These are phyloP conservation scores for Diaporthe citrichinensis DNA, from an alignment of 2,329 filamentous ascomycete genomes.

Conservation along the genomic window DNA sequence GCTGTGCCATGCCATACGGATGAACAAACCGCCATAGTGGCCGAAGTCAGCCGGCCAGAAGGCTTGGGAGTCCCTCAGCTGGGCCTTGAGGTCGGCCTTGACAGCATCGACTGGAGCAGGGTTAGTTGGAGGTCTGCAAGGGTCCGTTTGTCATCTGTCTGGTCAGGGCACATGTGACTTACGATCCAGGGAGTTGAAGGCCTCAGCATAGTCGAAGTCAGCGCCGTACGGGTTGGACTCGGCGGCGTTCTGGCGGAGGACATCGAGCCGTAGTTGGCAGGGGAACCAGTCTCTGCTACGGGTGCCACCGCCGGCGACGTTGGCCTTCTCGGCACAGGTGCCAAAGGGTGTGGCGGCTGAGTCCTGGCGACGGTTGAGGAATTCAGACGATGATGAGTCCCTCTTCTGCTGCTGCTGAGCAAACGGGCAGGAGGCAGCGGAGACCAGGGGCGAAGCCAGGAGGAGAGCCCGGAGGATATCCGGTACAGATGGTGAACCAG, in stretches of 20 bases:
- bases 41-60: constrained; percentile 89
- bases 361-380: constrained; percentile 18
- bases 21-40: constrained; percentile 84
- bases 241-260: constrained; percentile 77
- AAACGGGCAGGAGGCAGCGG: constrained; percentile 38
- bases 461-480: constrained; percentile 38
- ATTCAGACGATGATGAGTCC: not conserved
- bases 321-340: constrained; percentile 45
- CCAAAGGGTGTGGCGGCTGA: constrained; percentile 35
- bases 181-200: constrained; percentile 77
- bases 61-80: constrained; percentile 85
- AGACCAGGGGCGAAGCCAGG: constrained; percentile 32
- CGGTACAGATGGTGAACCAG: constrained; percentile 9
- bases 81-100: constrained; percentile 78
- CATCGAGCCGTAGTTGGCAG: constrained; percentile 73
- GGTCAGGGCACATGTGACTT: not conserved
- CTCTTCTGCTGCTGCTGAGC: constrained; percentile 26
- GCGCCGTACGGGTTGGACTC: constrained; percentile 72
- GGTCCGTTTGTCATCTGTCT: too few species aligned
- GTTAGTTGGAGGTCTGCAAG: not conserved
- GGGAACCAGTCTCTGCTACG: constrained; percentile 81
- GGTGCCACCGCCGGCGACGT: constrained; percentile 73
- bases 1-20: constrained; percentile 87
- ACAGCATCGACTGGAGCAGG: constrained; percentile 63
- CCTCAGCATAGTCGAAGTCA: constrained; percentile 78